Percentiles rank a stretch among this genome's conserved stretches.
These are phyloP conservation scores for Rhynchospora pubera DNA, from an alignment of 176 grass and related monocot genomes.

Conservation along the genomic window DNA sequence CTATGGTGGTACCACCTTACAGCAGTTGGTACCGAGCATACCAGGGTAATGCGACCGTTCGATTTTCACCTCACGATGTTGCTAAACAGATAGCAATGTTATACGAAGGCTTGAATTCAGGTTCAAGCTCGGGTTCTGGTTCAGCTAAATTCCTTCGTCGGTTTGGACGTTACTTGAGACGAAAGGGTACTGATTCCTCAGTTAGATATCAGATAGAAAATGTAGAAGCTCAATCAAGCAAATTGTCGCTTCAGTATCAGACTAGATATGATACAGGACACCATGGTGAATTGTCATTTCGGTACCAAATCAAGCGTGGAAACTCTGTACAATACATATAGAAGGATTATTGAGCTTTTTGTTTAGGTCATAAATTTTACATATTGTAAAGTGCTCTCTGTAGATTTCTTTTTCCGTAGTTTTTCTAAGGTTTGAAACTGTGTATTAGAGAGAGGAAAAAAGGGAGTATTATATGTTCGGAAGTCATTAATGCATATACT, in stretches of 20 bases:
- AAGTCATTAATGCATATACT: too few relatives aligned
- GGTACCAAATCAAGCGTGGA: background rate
- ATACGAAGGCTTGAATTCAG: background rate
- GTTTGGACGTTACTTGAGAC: background rate
- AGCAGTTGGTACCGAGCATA: constrained; percentile 37
- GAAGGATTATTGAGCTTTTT: too few relatives aligned
- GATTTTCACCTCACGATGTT: constrained; percentile 32
- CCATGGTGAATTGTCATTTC: background rate
- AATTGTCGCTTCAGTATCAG: background rate
- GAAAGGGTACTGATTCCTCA: background rate
- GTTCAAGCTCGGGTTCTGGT: background rate
- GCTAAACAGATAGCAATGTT: background rate
- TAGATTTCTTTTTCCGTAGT: too few relatives aligned
- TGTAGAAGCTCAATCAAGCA: too few relatives aligned
- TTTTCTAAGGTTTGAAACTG: too few relatives aligned
- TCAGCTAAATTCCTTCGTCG: background rate
- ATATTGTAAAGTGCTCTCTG: too few relatives aligned
- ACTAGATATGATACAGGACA: background rate
- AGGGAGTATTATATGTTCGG: too few relatives aligned
- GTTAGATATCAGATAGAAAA: background rate
- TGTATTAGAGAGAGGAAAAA: too few relatives aligned
- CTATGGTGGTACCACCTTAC: constrained; percentile 43
- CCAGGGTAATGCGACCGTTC: background rate
- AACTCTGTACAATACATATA: too few relatives aligned
- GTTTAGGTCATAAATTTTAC: too few relatives aligned